phyloP scores from a whole-genome alignment of 805 yeast genomes.

The Nakazawaea pomicola region DNA sequence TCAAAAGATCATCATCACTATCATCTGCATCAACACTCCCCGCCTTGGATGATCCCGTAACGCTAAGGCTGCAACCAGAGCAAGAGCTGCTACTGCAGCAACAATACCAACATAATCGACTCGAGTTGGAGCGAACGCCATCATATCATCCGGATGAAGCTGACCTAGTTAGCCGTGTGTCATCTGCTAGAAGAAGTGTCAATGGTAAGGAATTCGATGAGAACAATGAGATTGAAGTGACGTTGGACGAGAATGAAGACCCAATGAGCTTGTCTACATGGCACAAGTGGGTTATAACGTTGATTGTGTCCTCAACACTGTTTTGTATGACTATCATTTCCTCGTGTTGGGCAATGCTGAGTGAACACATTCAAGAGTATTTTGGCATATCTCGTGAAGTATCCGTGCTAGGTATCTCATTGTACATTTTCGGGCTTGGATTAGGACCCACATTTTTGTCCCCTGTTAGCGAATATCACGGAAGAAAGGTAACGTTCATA shows the following conservation, averaged over 20 bases:
- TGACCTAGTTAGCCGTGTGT: background rate
- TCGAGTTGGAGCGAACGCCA: background rate
- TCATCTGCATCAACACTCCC: background rate
- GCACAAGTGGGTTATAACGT: conserved; percentile 54
- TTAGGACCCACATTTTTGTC: conserved; percentile 58
- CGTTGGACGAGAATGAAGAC: conserved; percentile 2
- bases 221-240: conserved; percentile 5
- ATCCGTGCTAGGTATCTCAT: conserved; percentile 51
- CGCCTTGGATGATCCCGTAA: background rate
- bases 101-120: no score
- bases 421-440: conserved; percentile 60
- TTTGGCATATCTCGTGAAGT: conserved; percentile 55
- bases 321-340: conserved; percentile 65
- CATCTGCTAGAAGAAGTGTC: background rate
- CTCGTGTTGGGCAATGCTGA: conserved; percentile 61
- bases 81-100: background rate
- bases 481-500: conserved; percentile 49
- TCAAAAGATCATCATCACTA: no score
- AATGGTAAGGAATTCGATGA: no score
- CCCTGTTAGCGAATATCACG: conserved; percentile 55
- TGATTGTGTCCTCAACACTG: conserved; percentile 49
- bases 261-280: conserved; percentile 29
- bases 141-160: conserved; percentile 1
- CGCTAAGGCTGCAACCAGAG: background rate
- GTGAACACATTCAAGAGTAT: conserved; percentile 40